Evolutionary conservation across 352 stramenopile species (phyloP).

Genomic region (Globisporangium okanoganense): DNA sequence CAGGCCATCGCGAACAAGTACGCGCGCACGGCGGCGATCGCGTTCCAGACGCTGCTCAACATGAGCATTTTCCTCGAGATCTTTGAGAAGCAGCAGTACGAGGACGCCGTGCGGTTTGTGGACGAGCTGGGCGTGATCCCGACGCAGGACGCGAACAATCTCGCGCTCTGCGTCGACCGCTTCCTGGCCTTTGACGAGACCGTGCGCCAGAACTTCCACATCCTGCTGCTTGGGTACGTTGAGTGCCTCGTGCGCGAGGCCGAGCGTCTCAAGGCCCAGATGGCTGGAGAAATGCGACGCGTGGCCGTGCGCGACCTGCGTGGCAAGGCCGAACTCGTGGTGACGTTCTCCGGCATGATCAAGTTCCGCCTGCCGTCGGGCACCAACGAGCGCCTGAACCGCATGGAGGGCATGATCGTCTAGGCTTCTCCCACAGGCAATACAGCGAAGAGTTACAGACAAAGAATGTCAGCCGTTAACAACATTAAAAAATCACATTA

Average conservation of each 20-base stretch:
- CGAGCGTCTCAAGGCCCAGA: slow-evolving; percentile 73
- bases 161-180: slow-evolving; percentile 71
- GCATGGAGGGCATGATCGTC: slow-evolving; percentile 88
- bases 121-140: slow-evolving; percentile 75
- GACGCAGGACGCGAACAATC: slow-evolving; percentile 52
- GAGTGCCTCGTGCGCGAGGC: slow-evolving; percentile 82
- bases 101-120: slow-evolving; percentile 81
- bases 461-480: not conserved
- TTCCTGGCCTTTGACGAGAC: slow-evolving; percentile 79
- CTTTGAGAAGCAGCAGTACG: slow-evolving; percentile 77
- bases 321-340: slow-evolving; percentile 74
- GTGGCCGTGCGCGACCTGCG: slow-evolving; percentile 44
- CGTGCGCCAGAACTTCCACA: slow-evolving; percentile 83
- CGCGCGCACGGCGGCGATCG: slow-evolving; percentile 58
- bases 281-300: slow-evolving; percentile 51
- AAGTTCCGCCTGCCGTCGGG: slow-evolving; percentile 81
- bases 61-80: slow-evolving; percentile 85
- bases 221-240: slow-evolving; percentile 83
- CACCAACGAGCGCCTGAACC: slow-evolving; percentile 81
- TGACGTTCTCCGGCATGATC: slow-evolving; percentile 88
- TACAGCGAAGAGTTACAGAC: slow-evolving; percentile 2
- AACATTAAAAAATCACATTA: slow-evolving; percentile 10
- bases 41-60: slow-evolving; percentile 86
- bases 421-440: slow-evolving; percentile 19
- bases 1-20: slow-evolving; percentile 69